Evolutionary conservation across 306 rosid species (phyloP).

Genomic region (Alnus rubra): DNA sequence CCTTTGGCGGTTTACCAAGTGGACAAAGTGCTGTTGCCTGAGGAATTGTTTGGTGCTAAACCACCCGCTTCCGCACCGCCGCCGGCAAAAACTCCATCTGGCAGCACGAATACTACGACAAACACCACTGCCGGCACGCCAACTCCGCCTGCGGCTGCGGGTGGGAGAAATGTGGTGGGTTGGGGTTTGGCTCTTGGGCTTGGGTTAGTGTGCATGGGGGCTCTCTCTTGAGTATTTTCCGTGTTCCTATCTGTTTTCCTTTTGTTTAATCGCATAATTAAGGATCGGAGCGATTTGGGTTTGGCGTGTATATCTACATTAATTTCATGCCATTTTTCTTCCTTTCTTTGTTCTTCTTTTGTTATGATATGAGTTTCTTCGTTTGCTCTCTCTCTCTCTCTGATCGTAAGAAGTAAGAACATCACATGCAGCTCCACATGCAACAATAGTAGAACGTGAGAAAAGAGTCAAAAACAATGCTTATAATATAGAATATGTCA

Average conservation of each 20-base stretch:
- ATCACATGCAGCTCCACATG: too few relatives aligned
- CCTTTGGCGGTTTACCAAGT: conserved; percentile 63
- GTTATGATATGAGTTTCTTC: too few relatives aligned
- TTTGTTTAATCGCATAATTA: background rate
- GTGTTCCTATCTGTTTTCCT: background rate
- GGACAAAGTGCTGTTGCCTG: conserved; percentile 69
- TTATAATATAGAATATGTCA: too few relatives aligned
- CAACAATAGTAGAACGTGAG: too few relatives aligned
- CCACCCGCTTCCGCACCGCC: conserved; percentile 43
- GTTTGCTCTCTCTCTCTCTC: background rate
- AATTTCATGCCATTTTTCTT: background rate
- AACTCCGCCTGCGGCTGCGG: conserved; percentile 19
- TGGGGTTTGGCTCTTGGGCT: conserved; percentile 39
- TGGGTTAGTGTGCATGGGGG: conserved; percentile 42
- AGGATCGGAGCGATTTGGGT: background rate
- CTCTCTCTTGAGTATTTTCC: conserved; percentile 10
- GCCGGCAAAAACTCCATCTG: conserved; percentile 33
- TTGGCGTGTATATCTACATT: background rate
- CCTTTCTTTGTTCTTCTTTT: background rate
- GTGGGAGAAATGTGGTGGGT: conserved; percentile 30
- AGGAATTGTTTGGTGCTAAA: conserved; percentile 46
- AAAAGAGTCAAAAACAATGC: too few relatives aligned
- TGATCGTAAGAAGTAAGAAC: too few relatives aligned
- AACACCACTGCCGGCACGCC: conserved; percentile 18
- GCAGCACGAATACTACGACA: background rate